Percentiles rank a stretch among this genome's conserved stretches.
These are phyloP conservation scores for Meira nashicola DNA, from an alignment of 1,284 basidiomycete genomes.

Conservation along the genomic window DNA sequence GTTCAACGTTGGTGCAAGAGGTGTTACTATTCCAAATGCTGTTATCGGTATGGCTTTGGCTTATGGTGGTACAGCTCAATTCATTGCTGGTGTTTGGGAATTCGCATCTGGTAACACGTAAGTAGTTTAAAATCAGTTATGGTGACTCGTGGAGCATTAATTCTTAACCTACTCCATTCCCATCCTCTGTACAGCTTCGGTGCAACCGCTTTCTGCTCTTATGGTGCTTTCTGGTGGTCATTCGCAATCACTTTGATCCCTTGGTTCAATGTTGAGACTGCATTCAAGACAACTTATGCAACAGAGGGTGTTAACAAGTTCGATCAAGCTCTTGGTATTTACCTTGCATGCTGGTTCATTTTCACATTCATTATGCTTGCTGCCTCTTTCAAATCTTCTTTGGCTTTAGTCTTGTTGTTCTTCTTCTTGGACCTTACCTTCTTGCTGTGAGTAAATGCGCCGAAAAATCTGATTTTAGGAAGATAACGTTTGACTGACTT, in stretches of 20 bases:
- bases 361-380: slow-evolving; percentile 38
- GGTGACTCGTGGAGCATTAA: background rate
- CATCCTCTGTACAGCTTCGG: slow-evolving; percentile 52
- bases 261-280: slow-evolving; percentile 32
- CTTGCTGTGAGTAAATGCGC: slow-evolving; percentile 34
- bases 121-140: background rate
- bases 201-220: slow-evolving; percentile 58
- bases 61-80: slow-evolving; percentile 70
- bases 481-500: too few relatives aligned
- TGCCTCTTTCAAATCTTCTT: slow-evolving; percentile 35
- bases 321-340: slow-evolving; percentile 19
- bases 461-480: too few relatives aligned
- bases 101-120: slow-evolving; percentile 66
- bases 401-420: slow-evolving; percentile 61
- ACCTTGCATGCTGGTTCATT: slow-evolving; percentile 45
- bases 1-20: slow-evolving; percentile 47
- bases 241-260: slow-evolving; percentile 46
- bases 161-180: background rate
- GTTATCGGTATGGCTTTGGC: slow-evolving; percentile 42
- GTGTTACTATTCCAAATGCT: slow-evolving; percentile 36
- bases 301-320: background rate
- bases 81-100: slow-evolving; percentile 61
- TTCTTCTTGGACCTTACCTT: slow-evolving; percentile 64
- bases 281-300: background rate
- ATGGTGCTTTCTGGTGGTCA: slow-evolving; percentile 46